These are phyloP conservation scores for Geotrichum cucujoidarum DNA, from an alignment of 1,139 yeast species.

Conservation along the genomic window DNA sequence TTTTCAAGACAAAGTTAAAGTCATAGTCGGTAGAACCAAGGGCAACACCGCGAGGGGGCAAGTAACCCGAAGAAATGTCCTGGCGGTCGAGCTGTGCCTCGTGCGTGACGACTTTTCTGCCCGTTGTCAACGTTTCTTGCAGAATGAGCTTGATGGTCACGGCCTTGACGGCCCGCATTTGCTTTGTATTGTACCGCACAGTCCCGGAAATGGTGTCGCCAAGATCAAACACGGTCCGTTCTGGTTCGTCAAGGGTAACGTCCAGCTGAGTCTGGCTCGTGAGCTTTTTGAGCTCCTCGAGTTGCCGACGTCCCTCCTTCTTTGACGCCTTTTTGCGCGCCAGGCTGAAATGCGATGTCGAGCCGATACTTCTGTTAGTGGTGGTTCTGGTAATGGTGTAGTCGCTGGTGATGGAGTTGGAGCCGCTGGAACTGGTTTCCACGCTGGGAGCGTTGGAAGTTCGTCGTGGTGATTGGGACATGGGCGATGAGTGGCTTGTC, in stretches of 20 bases:
- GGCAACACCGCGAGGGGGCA: slow-evolving; percentile 4
- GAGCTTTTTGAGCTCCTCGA: neutral
- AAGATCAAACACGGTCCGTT: neutral
- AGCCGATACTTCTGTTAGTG: neutral
- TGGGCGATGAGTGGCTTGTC: neutral
- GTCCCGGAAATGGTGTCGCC: slow-evolving; percentile 6
- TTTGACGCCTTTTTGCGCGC: slow-evolving; percentile 1
- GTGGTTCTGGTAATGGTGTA: neutral
- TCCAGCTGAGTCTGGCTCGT: neutral
- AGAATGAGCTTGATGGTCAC: slow-evolving; percentile 3
- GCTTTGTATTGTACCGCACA: neutral
- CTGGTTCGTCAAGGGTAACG: neutral
- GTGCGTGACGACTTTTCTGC: neutral
- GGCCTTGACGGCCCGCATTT: neutral
- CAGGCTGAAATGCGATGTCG: neutral
- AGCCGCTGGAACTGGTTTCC: neutral
- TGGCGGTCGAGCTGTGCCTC: slow-evolving; percentile 2
- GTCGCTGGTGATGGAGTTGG: no score
- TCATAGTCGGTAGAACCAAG: neutral
- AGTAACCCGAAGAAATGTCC: neutral
- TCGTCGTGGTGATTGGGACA: neutral
- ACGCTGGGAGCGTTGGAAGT: neutral
- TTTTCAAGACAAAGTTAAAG: slow-evolving; percentile 3
- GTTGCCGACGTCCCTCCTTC: neutral
- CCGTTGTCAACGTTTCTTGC: slow-evolving; percentile 1